Conservation (phyloP, 345 rosid species). For the Eucalyptus rudis region DNA sequence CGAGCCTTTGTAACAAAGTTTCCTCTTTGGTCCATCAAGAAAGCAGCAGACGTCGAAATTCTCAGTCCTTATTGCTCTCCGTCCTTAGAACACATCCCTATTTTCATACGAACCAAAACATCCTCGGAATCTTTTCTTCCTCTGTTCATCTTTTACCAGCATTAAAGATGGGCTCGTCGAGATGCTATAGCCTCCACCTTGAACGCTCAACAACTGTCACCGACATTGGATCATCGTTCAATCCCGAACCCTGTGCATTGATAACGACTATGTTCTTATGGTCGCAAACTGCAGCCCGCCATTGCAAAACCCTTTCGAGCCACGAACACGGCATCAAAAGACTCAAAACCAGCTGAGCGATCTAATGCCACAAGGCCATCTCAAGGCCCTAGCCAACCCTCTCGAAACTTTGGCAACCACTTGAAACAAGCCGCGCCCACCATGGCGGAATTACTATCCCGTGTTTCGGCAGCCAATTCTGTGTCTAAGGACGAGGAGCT, state of each 20-base stretch:
- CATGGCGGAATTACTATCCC: fast-evolving
- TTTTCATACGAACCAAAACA: not conserved
- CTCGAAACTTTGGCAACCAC: not conserved
- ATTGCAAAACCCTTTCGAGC: not conserved
- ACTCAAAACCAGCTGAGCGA: not conserved
- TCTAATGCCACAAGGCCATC: not conserved
- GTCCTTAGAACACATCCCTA: not conserved
- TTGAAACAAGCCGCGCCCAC: not conserved
- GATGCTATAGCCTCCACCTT: not conserved
- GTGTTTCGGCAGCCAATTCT: not conserved
- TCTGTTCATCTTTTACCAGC: not conserved
- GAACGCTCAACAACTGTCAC: not conserved
- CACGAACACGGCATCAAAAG: not conserved
- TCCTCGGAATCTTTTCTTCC: not conserved
- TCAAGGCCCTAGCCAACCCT: not conserved
- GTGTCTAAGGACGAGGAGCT: not conserved
- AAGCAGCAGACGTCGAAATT: not conserved
- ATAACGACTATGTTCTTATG: not conserved
- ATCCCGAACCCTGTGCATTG: not conserved
- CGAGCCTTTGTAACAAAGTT: not conserved
- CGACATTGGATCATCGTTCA: not conserved
- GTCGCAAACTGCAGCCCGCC: not conserved
- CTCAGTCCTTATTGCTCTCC: not conserved
- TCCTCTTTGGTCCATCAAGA: not conserved
- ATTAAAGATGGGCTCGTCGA: not conserved